Base-by-base conservation (phyloP, 176 grass and related monocot species). In the Cenchrus americanus region DNA sequence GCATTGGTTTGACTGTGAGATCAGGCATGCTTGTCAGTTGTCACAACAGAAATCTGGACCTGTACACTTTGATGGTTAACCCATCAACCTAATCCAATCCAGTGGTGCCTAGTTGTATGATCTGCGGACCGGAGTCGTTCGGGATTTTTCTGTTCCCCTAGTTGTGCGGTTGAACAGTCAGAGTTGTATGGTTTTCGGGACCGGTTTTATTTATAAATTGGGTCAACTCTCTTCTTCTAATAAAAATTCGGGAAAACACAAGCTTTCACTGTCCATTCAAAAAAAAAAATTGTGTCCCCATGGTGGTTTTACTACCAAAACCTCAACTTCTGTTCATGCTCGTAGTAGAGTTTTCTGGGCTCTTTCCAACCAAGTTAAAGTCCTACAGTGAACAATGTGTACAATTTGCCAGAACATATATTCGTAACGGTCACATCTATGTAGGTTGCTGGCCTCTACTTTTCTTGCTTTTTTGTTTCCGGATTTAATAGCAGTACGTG, bases 351-450 rank as follows among this genome's bases (percentile, higher is more conserved):
- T 19, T 64, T 83, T 70, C 34, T 43, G 17, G 4, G 10, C 57
- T 72, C 75, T 24, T 32, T 73, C 15, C 71, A 0, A 19, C 69
- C 40, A 24, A 85, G 19, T 66, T 48, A 3, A 34, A 69, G 11
- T 44, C 23, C 66, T 37, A 13, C 74, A 3, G 14, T 49, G 23
- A 52, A 2, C 60, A 53, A 11, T 17, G 0, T 26, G 21, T 17
- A 24, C 40, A 8, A 66, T 46, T 23, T 64, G 40, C 34, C 15
- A 49, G 19, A 26, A 24, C 1, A 22, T 58, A 46, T 46, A 79
- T 47, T 32, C 65, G 8, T 70, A 55, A 78, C 32, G 59, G 48
- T 82, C 71, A 1, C 24, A 14, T 71, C 15, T 69, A 73, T 73
- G 23, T 51, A 49, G 13, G 50, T 43, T 15, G 50, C 15, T 7